These are phyloP conservation scores for Roridomyces roridus DNA, from an alignment of 768 basidiomycete genomes.

Conservation along the genomic window DNA sequence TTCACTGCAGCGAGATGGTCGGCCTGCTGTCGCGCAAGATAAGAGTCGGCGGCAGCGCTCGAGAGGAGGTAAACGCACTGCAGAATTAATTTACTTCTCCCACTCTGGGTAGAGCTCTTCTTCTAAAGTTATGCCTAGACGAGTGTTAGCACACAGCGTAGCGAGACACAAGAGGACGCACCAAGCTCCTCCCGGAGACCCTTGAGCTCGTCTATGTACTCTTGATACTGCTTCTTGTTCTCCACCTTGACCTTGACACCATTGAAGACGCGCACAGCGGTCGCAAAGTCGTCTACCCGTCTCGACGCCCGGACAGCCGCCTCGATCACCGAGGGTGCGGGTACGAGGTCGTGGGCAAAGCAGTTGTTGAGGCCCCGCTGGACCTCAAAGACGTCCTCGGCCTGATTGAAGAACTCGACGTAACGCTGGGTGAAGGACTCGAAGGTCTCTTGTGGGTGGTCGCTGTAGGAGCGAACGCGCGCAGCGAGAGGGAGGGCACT, in stretches of 20 bases:
- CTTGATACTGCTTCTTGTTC: constrained; percentile 93
- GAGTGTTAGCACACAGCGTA: background rate
- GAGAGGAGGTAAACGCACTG: background rate
- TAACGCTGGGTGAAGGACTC: constrained; percentile 95
- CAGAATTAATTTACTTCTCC: constrained; percentile 26
- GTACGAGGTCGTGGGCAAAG: constrained; percentile 97
- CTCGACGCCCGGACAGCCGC: constrained; percentile 87
- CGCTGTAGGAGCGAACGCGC: constrained; percentile 54
- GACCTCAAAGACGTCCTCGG: constrained; percentile 97
- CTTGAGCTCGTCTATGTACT: constrained; percentile 91
- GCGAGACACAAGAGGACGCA: constrained; percentile 38
- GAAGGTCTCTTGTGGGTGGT: constrained; percentile 89
- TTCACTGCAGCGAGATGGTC: constrained; percentile 1
- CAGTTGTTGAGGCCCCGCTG: constrained; percentile 99
- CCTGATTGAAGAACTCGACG: constrained; percentile 89
- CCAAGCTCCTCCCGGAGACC: constrained; percentile 91
- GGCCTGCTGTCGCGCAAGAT: background rate
- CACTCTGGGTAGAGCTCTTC: constrained; percentile 52
- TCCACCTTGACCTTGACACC: constrained; percentile 98
- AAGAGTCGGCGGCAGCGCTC: background rate
- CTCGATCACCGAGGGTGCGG: constrained; percentile 82
- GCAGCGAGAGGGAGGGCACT: constrained; percentile 39
- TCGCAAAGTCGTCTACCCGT: constrained; percentile 96
- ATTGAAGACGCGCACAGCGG: constrained; percentile 95
- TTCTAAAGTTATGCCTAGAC: constrained; percentile 45